Percentiles rank a stretch among this genome's conserved stretches.
phyloP scores from a whole-genome alignment of 768 basidiomycete genomes.

The Piloderma croceum region DNA sequence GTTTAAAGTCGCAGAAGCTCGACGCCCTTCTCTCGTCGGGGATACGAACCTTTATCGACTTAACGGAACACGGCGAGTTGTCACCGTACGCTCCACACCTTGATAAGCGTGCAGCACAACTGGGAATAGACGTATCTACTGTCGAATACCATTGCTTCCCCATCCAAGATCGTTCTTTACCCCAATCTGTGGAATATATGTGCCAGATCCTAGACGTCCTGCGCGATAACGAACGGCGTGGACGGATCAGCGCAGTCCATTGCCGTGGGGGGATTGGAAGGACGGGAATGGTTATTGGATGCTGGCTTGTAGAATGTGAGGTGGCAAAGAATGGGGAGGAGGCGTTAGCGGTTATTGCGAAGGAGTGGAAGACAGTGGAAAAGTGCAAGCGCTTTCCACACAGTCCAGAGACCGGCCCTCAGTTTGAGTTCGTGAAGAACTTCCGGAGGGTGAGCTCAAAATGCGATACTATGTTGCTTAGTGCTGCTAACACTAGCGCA shows the following conservation, averaged over 20 bases:
- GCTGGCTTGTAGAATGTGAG: constrained; percentile 71
- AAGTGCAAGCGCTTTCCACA: constrained; percentile 72
- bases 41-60: constrained; percentile 77
- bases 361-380: constrained; percentile 71
- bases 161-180: constrained; percentile 66
- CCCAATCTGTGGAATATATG: constrained; percentile 54
- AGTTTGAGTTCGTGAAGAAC: constrained; percentile 68
- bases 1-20: constrained; percentile 56
- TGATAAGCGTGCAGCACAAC: constrained; percentile 42
- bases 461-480: too few species aligned
- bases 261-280: constrained; percentile 77
- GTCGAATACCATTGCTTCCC: constrained; percentile 78
- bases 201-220: constrained; percentile 54
- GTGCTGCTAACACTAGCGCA: too few species aligned
- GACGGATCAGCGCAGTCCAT: constrained; percentile 66
- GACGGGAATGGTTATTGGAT: constrained; percentile 58
- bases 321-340: constrained; percentile 56
- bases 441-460: constrained; percentile 30
- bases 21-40: constrained; percentile 67
- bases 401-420: constrained; percentile 75
- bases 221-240: constrained; percentile 52
- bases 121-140: constrained; percentile 47
- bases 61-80: constrained; percentile 78
- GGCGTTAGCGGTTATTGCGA: constrained; percentile 57
- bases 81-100: constrained; percentile 58